Conservation (phyloP, 352 stramenopile genomes). For the Phytophthora litchii region DNA sequence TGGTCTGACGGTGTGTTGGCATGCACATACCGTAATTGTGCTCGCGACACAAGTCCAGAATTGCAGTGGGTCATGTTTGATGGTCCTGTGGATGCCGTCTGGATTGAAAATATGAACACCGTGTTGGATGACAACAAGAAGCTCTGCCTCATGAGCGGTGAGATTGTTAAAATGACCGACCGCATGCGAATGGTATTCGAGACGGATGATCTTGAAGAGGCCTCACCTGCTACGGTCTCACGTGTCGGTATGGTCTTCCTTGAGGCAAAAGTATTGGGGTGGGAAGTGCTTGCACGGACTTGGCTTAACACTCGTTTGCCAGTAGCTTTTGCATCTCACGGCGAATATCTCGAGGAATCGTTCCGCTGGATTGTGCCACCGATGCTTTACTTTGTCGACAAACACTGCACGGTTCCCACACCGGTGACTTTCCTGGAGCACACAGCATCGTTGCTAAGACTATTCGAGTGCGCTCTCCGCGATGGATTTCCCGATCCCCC, state of each 20-base stretch:
- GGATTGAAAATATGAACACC: slow-evolving; percentile 97
- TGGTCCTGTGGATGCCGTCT: slow-evolving; percentile 93
- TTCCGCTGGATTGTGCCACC: slow-evolving; percentile 92
- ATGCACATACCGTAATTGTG: slow-evolving; percentile 94
- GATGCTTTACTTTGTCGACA: slow-evolving; percentile 93
- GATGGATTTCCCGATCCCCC: slow-evolving; percentile 34
- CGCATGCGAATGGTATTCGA: slow-evolving; percentile 97
- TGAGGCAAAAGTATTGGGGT: slow-evolving; percentile 91
- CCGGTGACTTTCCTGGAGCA: slow-evolving; percentile 92
- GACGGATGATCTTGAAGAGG: slow-evolving; percentile 91
- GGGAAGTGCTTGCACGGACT: slow-evolving; percentile 87
- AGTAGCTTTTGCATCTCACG: slow-evolving; percentile 36
- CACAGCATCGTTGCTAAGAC: slow-evolving; percentile 77
- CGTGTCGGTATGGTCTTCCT: slow-evolving; percentile 94
- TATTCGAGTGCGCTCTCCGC: slow-evolving; percentile 86
- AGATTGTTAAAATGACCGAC: slow-evolving; percentile 96
- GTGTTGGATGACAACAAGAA: slow-evolving; percentile 95
- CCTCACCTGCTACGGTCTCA: slow-evolving; percentile 90
- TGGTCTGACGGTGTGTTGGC: slow-evolving; percentile 95
- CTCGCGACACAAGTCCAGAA: slow-evolving; percentile 79
- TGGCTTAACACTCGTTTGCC: slow-evolving; percentile 80
- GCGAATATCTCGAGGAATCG: slow-evolving; percentile 66
- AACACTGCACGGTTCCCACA: slow-evolving; percentile 83
- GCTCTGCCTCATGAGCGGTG: slow-evolving; percentile 93
- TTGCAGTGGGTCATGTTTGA: slow-evolving; percentile 95